Evolutionary conservation across 2,329 filamentous ascomycete species (phyloP).

Genomic region (Ramularia endophylla): DNA sequence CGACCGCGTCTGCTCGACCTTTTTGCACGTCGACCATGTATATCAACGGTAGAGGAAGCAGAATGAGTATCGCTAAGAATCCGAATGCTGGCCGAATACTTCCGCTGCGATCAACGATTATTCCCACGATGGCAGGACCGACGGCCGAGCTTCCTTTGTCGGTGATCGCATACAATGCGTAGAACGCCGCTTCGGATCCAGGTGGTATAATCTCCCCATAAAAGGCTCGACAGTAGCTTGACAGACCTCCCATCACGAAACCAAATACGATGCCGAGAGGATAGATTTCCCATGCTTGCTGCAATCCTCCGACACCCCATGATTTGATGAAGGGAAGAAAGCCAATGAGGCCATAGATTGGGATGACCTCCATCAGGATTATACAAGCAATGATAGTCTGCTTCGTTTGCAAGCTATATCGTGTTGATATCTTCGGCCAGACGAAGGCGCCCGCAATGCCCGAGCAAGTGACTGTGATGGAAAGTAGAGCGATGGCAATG

Average conservation of each 20-base stretch:
- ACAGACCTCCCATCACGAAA: conserved; percentile 79
- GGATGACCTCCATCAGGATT: conserved; percentile 78
- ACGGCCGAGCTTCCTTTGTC: conserved; percentile 92
- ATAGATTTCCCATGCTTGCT: conserved; percentile 90
- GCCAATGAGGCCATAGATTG: conserved; percentile 77
- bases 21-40: conserved; percentile 70
- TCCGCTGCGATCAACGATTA: conserved; percentile 65
- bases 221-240: conserved; percentile 80
- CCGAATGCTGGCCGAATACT: conserved; percentile 61
- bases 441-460: conserved; percentile 83
- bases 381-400: conserved; percentile 83
- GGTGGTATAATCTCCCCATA: conserved; percentile 88
- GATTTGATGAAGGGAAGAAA: conserved; percentile 69
- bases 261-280: conserved; percentile 80
- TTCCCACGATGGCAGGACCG: conserved; percentile 82
- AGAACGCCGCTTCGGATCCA: conserved; percentile 88
- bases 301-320: conserved; percentile 71
- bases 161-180: conserved; percentile 88
- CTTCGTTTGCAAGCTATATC: conserved; percentile 62
- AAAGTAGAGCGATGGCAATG: conserved; percentile 78
- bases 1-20: conserved; percentile 32
- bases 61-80: conserved; percentile 74
- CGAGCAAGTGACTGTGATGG: conserved; percentile 76
- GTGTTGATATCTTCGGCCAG: conserved; percentile 71
- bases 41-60: conserved; percentile 71